These are phyloP conservation scores for Lycium ferocissimum DNA, from an alignment of 257 asterid genomes.

Conservation along the genomic window DNA sequence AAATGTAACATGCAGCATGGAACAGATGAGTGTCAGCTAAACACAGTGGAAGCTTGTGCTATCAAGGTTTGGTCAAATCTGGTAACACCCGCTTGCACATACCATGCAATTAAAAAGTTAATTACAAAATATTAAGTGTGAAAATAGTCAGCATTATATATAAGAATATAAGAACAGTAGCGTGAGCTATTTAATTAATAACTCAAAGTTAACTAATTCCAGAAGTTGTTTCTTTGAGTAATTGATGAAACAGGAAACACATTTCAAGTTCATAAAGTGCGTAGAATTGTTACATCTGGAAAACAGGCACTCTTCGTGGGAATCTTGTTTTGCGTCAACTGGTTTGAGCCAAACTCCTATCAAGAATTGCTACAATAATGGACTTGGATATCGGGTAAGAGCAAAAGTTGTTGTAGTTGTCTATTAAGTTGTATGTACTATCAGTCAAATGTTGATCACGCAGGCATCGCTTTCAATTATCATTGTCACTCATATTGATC, in stretches of 20 bases:
- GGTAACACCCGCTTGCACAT: constrained; percentile 35
- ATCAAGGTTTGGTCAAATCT: constrained; percentile 71
- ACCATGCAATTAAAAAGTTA: not conserved
- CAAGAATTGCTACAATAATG: constrained; percentile 62
- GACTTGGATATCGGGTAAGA: constrained; percentile 65
- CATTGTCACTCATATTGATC: not conserved
- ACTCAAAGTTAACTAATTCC: not conserved
- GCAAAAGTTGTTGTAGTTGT: not conserved
- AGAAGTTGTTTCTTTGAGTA: not conserved
- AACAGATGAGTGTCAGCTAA: constrained; percentile 71
- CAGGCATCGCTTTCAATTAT: too few species aligned
- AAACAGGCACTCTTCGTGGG: constrained; percentile 66
- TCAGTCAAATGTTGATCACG: not conserved
- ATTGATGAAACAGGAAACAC: constrained; percentile 55
- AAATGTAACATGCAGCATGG: constrained; percentile 69
- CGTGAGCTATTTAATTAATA: not conserved
- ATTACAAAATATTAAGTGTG: too few species aligned
- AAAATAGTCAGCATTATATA: not conserved
- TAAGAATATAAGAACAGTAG: not conserved
- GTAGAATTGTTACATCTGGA: constrained; percentile 68
- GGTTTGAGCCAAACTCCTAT: constrained; percentile 58
- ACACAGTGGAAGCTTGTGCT: constrained; percentile 85
- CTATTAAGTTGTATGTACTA: not conserved
- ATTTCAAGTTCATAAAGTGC: constrained; percentile 75
- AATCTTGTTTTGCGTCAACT: constrained; percentile 63